A percentile compares a stretch with the other conserved stretches of the same genome.
These are phyloP conservation scores for Lepidium africanum DNA, from an alignment of 345 rosid species.

Conservation along the genomic window DNA sequence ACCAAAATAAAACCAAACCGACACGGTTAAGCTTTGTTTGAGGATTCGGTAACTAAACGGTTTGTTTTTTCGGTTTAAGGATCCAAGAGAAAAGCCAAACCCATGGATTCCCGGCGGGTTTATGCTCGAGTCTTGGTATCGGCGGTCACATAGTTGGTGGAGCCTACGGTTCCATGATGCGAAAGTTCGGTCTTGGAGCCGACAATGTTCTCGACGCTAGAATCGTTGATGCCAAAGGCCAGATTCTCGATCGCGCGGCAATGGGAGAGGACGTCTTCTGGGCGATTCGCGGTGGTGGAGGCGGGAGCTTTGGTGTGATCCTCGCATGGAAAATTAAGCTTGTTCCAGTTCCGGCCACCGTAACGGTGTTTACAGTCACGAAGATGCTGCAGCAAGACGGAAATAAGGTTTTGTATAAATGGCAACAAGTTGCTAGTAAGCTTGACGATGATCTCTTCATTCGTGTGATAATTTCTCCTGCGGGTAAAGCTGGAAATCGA, in stretches of 20 bases:
- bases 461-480: slow-evolving; percentile 35
- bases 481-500: slow-evolving; percentile 9
- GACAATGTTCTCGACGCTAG: slow-evolving; percentile 73
- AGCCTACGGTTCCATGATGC: slow-evolving; percentile 71
- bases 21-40: not conserved
- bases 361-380: slow-evolving; percentile 50
- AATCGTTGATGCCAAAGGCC: slow-evolving; percentile 47
- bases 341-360: slow-evolving; percentile 52
- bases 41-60: not conserved
- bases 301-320: slow-evolving; percentile 64
- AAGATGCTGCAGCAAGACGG: slow-evolving; percentile 41
- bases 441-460: slow-evolving; percentile 57
- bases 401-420: slow-evolving; percentile 40
- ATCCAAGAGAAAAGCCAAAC: slow-evolving; percentile 54
- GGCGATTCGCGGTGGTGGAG: slow-evolving; percentile 78
- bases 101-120: slow-evolving; percentile 68
- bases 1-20: not conserved
- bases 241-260: slow-evolving; percentile 44
- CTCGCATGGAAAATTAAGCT: slow-evolving; percentile 60
- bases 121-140: slow-evolving; percentile 57
- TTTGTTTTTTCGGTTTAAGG: slow-evolving; percentile 19
- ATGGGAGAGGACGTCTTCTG: slow-evolving; percentile 78
- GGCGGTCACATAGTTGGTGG: slow-evolving; percentile 68
- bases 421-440: slow-evolving; percentile 48
- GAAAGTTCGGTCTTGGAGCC: slow-evolving; percentile 67